These are phyloP conservation scores for Camellia lanceoleosa DNA, from an alignment of 148 eudicot genomes.

Conservation along the genomic window DNA sequence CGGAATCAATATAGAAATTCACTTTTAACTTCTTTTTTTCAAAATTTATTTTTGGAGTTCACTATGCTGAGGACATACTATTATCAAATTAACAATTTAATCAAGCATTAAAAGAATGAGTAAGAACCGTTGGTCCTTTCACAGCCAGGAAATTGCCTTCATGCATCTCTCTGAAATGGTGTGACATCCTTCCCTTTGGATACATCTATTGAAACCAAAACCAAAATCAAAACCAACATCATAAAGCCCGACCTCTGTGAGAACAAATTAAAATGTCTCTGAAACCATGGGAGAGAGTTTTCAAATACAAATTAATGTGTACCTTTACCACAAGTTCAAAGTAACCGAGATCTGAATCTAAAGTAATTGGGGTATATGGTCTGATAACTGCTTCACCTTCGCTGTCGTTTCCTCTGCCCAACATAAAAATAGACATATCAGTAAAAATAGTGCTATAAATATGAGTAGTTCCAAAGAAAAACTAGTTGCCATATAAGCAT, in stretches of 20 bases:
- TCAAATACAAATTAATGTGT: not conserved
- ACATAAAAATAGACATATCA: not conserved
- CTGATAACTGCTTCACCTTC: conserved; percentile 31
- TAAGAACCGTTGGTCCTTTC: conserved; percentile 39
- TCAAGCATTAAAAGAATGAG: not conserved
- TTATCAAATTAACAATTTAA: not conserved
- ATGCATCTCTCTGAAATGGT: conserved; percentile 44
- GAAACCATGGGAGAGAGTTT: too few species aligned
- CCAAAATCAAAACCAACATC: too few species aligned
- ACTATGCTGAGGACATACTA: not conserved
- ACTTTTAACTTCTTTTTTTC: too few species aligned
- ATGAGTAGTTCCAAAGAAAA: too few species aligned
- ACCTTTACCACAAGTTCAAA: conserved; percentile 46
- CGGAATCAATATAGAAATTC: too few species aligned
- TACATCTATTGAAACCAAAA: conserved; percentile 32
- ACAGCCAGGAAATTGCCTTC: conserved; percentile 45
- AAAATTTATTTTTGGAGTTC: not conserved
- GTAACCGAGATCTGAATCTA: conserved; percentile 35
- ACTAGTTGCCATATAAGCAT: not conserved
- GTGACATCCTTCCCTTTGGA: conserved; percentile 49
- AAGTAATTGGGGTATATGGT: conserved; percentile 44
- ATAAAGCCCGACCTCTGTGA: too few species aligned
- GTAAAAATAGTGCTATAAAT: too few species aligned
- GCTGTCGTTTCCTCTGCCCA: conserved; percentile 36
- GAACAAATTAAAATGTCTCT: too few species aligned